A percentile compares a stretch with the other conserved stretches of the same genome.
These are phyloP conservation scores for Xylaria acuta DNA, from an alignment of 495 filamentous ascomycete genomes.

Conservation along the genomic window DNA sequence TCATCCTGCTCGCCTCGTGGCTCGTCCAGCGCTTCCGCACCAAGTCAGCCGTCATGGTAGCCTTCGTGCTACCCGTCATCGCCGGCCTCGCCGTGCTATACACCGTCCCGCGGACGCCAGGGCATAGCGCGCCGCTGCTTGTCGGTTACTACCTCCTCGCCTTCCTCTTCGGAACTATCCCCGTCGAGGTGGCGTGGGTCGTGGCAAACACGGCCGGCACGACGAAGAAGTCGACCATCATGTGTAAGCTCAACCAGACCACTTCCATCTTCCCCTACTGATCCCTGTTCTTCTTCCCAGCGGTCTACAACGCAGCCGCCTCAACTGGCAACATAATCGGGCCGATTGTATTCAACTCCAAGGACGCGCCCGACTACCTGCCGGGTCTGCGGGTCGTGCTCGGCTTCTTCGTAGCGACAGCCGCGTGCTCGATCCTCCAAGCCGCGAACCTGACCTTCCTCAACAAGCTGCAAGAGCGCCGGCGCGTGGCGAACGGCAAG, in stretches of 20 bases:
- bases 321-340: constrained; percentile 72
- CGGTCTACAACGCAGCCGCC: constrained; percentile 64
- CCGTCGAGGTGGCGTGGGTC: constrained; percentile 55
- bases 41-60: constrained; percentile 57
- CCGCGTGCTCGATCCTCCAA: constrained; percentile 57
- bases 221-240: constrained; percentile 69
- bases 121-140: constrained; percentile 53
- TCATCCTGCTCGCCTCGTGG: constrained; percentile 63
- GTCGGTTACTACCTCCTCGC: constrained; percentile 68
- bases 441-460: constrained; percentile 58
- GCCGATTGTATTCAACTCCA: constrained; percentile 66
- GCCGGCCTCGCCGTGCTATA: constrained; percentile 64
- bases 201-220: constrained; percentile 70
- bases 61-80: constrained; percentile 61
- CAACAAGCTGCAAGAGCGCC: constrained; percentile 59
- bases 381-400: constrained; percentile 62
- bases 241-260: constrained; percentile 43
- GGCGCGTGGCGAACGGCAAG: constrained; percentile 64
- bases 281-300: background rate
- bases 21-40: constrained; percentile 55
- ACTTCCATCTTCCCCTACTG: background rate
- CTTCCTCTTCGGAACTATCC: constrained; percentile 63
- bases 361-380: constrained; percentile 65
- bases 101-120: constrained; percentile 50
- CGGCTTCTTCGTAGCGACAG: constrained; percentile 62